Conservation (phyloP, 345 rosid species). For the Bruguiera parviflora region DNA sequence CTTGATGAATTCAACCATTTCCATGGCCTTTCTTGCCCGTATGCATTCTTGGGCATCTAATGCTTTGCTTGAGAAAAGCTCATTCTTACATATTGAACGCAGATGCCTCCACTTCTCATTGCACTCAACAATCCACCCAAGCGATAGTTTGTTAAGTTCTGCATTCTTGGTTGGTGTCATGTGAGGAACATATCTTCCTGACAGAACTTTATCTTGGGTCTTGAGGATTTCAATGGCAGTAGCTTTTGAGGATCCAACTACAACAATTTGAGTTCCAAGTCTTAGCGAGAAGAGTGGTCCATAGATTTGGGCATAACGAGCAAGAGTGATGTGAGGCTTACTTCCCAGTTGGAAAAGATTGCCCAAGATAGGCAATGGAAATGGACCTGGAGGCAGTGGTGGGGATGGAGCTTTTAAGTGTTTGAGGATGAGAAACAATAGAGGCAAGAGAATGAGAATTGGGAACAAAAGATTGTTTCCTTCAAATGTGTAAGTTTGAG, state of each 20-base stretch:
- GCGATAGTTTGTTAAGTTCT: slow-evolving; percentile 24
- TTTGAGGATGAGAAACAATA: slow-evolving; percentile 18
- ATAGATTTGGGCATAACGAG: slow-evolving; percentile 20
- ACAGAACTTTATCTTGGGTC: slow-evolving; percentile 27
- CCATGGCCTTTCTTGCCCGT: slow-evolving; percentile 25
- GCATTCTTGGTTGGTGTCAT: slow-evolving; percentile 29
- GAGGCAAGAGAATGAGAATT: slow-evolving; percentile 15
- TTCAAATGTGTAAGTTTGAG: slow-evolving; percentile 3
- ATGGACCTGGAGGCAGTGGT: slow-evolving; percentile 38
- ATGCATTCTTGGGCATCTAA: slow-evolving; percentile 15
- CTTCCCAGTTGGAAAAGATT: slow-evolving; percentile 32
- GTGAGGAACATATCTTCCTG: slow-evolving; percentile 36
- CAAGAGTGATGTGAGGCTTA: slow-evolving; percentile 23
- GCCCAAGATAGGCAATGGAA: slow-evolving; percentile 35
- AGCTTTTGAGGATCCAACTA: slow-evolving; percentile 32
- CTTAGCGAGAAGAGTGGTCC: slow-evolving; percentile 33
- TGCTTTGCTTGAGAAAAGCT: slow-evolving; percentile 33
- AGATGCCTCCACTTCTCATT: slow-evolving; percentile 29
- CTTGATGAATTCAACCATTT: slow-evolving; percentile 26
- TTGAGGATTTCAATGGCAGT: slow-evolving; percentile 37
- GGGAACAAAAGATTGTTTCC: slow-evolving; percentile 16
- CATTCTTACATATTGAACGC: slow-evolving; percentile 20
- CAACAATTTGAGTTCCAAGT: slow-evolving; percentile 32
- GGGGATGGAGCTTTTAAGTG: slow-evolving; percentile 10
- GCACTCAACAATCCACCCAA: slow-evolving; percentile 34